Evolutionary conservation across 2,329 filamentous ascomycete genomes (phyloP).

Genomic region (Trichoderma atroviride): DNA sequence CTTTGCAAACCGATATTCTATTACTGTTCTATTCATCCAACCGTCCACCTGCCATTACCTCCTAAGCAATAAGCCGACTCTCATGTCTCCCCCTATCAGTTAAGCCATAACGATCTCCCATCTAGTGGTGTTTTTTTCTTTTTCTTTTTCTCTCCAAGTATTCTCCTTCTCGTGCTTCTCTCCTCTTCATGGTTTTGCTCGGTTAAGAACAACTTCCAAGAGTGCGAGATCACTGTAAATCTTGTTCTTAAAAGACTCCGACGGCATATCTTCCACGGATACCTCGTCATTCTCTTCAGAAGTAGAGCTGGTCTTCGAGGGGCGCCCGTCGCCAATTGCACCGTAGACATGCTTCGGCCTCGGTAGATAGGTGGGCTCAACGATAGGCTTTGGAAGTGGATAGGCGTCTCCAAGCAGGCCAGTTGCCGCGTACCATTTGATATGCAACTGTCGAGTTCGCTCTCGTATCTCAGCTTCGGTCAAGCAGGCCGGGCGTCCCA

Average conservation of each 20-base stretch:
- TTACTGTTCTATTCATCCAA: slow-evolving; percentile 18
- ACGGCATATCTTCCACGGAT: not conserved
- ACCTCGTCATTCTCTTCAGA: not conserved
- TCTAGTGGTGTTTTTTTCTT: not conserved
- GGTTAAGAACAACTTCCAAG: not conserved
- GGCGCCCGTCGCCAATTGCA: slow-evolving; percentile 19
- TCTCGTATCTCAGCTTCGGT: slow-evolving; percentile 32
- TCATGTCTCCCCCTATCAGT: not conserved
- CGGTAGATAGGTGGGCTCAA: slow-evolving; percentile 32
- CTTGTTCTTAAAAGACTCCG: not conserved
- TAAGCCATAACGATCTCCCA: not conserved
- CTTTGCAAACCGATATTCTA: not conserved
- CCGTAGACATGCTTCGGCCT: not conserved
- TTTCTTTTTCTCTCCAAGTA: no score
- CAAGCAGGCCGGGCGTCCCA: slow-evolving; percentile 30
- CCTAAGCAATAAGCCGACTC: not conserved
- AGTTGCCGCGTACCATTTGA: slow-evolving; percentile 27
- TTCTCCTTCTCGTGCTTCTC: not conserved
- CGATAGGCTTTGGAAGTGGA: slow-evolving; percentile 36
- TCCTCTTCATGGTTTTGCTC: not conserved
- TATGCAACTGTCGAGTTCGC: slow-evolving; percentile 16
- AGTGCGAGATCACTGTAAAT: slow-evolving; percentile 6
- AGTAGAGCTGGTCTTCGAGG: not conserved
- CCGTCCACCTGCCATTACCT: not conserved
- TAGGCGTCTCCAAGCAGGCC: not conserved